Percentiles rank a stretch among this genome's conserved stretches.
Conservation (phyloP, 2,329 filamentous ascomycete genomes). For the Penicillium oxalicum region DNA sequence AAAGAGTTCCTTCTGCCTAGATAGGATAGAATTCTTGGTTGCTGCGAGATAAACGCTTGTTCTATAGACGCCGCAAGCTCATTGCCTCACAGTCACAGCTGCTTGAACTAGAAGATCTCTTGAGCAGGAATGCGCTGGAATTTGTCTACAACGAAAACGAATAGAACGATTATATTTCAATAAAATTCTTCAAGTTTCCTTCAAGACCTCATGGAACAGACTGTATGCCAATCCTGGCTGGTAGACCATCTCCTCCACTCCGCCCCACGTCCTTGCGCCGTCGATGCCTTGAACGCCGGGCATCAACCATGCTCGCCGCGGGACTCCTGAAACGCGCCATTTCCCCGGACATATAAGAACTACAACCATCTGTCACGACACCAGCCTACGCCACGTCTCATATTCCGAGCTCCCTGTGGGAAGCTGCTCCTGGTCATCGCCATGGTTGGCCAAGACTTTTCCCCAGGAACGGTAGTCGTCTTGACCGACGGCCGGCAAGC, state of each 20-base stretch:
- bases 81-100: not conserved
- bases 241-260: too few relatives aligned
- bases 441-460: conserved; percentile 27
- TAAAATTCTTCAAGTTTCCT: too few relatives aligned
- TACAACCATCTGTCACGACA: too few relatives aligned
- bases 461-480: conserved; percentile 66
- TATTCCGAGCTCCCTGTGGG: conserved; percentile 10
- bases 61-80: not conserved
- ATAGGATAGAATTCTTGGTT: not conserved
- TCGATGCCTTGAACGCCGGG: not conserved
- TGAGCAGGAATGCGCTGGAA: too few relatives aligned
- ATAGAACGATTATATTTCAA: not conserved
- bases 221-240: too few relatives aligned
- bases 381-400: too few relatives aligned
- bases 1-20: conserved; percentile 6
- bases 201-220: too few relatives aligned
- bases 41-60: not conserved
- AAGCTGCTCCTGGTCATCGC: conserved; percentile 5
- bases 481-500: conserved; percentile 72
- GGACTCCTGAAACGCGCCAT: conserved; percentile 7
- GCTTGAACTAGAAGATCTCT: not conserved
- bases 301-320: conserved; percentile 1
- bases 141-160: not conserved
- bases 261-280: too few relatives aligned
- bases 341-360: too few relatives aligned